phyloP scores from a whole-genome alignment of 2,329 filamentous ascomycete genomes.

The Sclerotinia sclerotiorum region DNA sequence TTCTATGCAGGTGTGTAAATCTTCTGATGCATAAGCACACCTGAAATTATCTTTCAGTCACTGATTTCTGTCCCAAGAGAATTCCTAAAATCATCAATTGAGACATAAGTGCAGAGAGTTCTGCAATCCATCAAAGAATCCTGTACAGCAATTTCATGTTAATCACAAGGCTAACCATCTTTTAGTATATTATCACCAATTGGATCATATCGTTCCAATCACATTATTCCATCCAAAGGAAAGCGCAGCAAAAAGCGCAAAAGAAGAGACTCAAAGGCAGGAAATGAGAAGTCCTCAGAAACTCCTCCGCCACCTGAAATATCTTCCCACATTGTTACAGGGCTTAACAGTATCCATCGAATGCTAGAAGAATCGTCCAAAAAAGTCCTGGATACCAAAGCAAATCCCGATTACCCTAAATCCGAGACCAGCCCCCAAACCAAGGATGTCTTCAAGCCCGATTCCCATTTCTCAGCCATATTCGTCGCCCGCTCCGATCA shows the following conservation, averaged over 20 bases:
- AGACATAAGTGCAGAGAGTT: not conserved
- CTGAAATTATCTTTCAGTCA: not conserved
- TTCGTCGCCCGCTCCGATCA: conserved; percentile 60
- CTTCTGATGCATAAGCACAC: not conserved
- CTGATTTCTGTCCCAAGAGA: not conserved
- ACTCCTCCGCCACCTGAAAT: conserved; percentile 52
- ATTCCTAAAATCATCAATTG: not conserved
- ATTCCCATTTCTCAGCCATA: conserved; percentile 45
- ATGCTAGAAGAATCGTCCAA: conserved; percentile 45
- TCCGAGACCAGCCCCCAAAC: not conserved
- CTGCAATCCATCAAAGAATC: not conserved
- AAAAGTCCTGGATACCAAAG: not conserved
- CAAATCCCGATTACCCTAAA: not conserved
- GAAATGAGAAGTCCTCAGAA: conserved; percentile 26
- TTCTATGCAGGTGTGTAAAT: conserved; percentile 61
- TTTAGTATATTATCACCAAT: conserved; percentile 62
- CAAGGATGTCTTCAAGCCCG: not conserved
- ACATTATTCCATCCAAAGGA: conserved; percentile 59
- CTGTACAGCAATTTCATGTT: not conserved
- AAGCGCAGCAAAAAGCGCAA: conserved; percentile 58
- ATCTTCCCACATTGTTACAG: conserved; percentile 59
- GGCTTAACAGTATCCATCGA: conserved; percentile 63
- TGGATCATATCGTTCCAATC: conserved; percentile 57
- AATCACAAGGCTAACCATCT: not conserved
- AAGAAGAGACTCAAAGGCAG: conserved; percentile 42